These are phyloP conservation scores for Erigeron canadensis DNA, from an alignment of 129 eudicot species.

Conservation along the genomic window DNA sequence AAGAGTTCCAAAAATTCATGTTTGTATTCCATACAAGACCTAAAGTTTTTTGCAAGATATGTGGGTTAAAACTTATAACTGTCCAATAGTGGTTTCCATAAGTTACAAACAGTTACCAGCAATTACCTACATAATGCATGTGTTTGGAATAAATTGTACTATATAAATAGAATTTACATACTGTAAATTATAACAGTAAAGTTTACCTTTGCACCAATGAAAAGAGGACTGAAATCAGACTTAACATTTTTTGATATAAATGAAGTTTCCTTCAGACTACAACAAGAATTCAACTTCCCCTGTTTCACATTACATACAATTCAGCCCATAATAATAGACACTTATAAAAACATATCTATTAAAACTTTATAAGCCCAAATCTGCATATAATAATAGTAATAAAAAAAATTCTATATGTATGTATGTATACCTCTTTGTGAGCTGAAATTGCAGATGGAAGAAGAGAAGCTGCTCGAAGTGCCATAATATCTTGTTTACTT, in stretches of 20 bases:
- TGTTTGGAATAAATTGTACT: no score
- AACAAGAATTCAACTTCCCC: constrained; percentile 48
- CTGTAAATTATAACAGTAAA: neutral
- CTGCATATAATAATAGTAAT: neutral
- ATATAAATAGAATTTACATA: no score
- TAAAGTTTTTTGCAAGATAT: no score
- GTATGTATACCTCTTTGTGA: constrained; percentile 61
- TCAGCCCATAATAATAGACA: neutral
- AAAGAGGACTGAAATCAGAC: constrained; percentile 52
- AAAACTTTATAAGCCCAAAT: neutral
- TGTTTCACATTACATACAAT: constrained; percentile 34
- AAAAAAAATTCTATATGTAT: no score
- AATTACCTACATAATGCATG: no score
- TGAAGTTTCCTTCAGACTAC: constrained; percentile 44
- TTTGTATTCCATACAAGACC: no score
- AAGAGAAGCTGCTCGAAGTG: constrained; percentile 75
- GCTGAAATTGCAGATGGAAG: constrained; percentile 55
- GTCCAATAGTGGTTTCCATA: no score
- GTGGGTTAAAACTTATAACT: no score
- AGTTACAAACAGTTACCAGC: no score
- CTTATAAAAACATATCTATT: neutral
- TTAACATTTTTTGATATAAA: constrained; percentile 36
- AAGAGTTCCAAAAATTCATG: no score
- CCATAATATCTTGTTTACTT: constrained; percentile 38
- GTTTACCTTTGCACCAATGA: constrained; percentile 55